Base-by-base conservation (phyloP, 495 filamentous ascomycete genomes). In the Penicillium odoratum region DNA sequence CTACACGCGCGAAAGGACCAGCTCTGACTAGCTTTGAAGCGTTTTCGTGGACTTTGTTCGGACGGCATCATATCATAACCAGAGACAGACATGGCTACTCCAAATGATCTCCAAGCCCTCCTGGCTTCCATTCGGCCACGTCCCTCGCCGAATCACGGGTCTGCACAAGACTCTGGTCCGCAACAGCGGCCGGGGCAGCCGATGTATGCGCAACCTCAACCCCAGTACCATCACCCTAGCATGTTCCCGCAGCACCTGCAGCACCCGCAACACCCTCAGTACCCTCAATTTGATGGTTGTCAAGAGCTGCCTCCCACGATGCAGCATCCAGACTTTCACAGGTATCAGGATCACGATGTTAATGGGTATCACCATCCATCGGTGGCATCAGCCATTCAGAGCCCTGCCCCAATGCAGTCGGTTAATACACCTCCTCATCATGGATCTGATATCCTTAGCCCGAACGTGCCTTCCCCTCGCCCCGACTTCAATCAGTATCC, bases 81-180 rank as follows among this genome's bases (percentile, higher is more conserved):
- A 68, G 68, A 60, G 76, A 69, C 75, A 79, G 76, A 79, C 76
- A 80, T 80, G 77, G 78, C 77, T 64, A 78, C 74, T 68, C 73
- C 77, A 48, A 77, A 72, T 63, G 72, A 80, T 71, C 62, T 80
- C 56, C 77, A 78, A 66, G 74, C 77, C 65, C 74, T 80, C 38
- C 63, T 80, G 66, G 76, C 76, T 55, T 77, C 72, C 60, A 76
- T 80, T 58, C 67, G 74, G 53, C 71, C 74, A 25, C 74, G 75
- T 51, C 74, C 75, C 5, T 74, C 73, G 21, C 74, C 71, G 13
- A 67, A 71, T 21, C 67, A 65, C 58, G 71, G 60, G 18, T 59
- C 74, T 55, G 66, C 65, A 43, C 76, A 72, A 58, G 74, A 77
- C 49, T 52, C 66, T 49, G 55, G 56, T 47, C 70, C 66, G 56